phyloP scores from a whole-genome alignment of 2,329 filamentous ascomycete genomes.

The Fusarium nurragi region DNA sequence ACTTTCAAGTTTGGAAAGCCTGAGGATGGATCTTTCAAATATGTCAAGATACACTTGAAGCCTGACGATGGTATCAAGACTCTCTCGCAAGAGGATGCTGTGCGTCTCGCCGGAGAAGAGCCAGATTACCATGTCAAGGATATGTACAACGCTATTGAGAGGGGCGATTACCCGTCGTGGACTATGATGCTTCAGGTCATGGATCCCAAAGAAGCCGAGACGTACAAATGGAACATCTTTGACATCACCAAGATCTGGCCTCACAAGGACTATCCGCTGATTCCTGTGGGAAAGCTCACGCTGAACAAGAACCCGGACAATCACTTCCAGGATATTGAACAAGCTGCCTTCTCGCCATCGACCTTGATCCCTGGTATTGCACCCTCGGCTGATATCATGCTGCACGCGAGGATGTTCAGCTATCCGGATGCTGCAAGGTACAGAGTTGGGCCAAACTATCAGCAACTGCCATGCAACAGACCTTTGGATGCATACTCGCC shows the following conservation, averaged over 20 bases:
- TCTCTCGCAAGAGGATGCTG: background rate
- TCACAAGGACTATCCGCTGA: background rate
- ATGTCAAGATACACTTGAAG: conserved; percentile 15
- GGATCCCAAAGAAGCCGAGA: conserved; percentile 1
- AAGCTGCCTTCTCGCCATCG: conserved; percentile 61
- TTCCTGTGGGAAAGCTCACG: background rate
- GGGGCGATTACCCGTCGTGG: background rate
- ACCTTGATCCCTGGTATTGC: conserved; percentile 61
- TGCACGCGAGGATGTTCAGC: conserved; percentile 61
- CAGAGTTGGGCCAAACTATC: conserved; percentile 62
- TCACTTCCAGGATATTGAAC: conserved; percentile 61
- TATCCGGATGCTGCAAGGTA: conserved; percentile 62
- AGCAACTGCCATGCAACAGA: conserved; percentile 55
- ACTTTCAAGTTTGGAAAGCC: conserved; percentile 9
- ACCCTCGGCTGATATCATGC: conserved; percentile 55
- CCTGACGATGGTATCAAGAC: conserved; percentile 4
- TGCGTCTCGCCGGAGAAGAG: background rate
- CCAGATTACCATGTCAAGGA: conserved; percentile 6
- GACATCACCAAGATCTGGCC: conserved; percentile 13
- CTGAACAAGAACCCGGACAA: conserved; percentile 45
- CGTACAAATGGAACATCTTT: conserved; percentile 8
- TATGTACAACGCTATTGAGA: background rate
- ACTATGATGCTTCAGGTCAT: background rate
- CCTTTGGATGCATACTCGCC: background rate
- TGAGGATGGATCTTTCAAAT: conserved; percentile 7